Evolutionary conservation across 2,329 filamentous ascomycete species (phyloP).

Genomic region (Didymosphaeria variabile): DNA sequence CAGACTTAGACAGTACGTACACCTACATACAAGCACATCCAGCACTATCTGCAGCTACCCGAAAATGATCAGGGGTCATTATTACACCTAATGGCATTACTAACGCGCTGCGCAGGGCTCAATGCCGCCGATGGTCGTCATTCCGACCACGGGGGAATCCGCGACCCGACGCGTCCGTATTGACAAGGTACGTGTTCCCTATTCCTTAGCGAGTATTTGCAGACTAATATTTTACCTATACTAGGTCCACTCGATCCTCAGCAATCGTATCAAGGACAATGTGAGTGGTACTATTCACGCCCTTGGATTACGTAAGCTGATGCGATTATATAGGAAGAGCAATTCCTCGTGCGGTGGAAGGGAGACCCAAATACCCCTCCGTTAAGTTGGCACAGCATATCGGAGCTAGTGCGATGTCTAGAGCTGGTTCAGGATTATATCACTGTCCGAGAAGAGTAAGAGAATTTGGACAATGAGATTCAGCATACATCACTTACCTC

Average conservation of each 20-base stretch:
- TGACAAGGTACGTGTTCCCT: constrained; percentile 33
- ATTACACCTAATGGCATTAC: background rate
- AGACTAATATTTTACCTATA: constrained; percentile 15
- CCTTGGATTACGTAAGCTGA: constrained; percentile 25
- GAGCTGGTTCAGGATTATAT: constrained; percentile 56
- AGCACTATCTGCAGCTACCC: too few relatives aligned
- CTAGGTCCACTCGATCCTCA: constrained; percentile 35
- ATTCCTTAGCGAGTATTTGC: background rate
- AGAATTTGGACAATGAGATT: background rate
- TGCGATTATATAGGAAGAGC: constrained; percentile 45
- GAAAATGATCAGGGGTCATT: background rate
- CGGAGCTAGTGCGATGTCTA: constrained; percentile 51
- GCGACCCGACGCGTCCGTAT: constrained; percentile 31
- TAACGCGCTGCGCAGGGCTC: constrained; percentile 17
- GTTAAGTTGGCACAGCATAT: constrained; percentile 55
- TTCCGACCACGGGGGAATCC: constrained; percentile 29
- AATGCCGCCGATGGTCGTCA: constrained; percentile 42
- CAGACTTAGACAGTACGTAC: background rate
- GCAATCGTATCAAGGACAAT: constrained; percentile 34
- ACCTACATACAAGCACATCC: background rate
- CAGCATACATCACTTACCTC: background rate
- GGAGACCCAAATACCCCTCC: constrained; percentile 32
- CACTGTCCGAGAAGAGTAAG: constrained; percentile 39
- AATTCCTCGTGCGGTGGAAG: constrained; percentile 56
- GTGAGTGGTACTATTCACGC: constrained; percentile 32